phyloP scores from a whole-genome alignment of 768 basidiomycete genomes.

The Boletales sp. region DNA sequence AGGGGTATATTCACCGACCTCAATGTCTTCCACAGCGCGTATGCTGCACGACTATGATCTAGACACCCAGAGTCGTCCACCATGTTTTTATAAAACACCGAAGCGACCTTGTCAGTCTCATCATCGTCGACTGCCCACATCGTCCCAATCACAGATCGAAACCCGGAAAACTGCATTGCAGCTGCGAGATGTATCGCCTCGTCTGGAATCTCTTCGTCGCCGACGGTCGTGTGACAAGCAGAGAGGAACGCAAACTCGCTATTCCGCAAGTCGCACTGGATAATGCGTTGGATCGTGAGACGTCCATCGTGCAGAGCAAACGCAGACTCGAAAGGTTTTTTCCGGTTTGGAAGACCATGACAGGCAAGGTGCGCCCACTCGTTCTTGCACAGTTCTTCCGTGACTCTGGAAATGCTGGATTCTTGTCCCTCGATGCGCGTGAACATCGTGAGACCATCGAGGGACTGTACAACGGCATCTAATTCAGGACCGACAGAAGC shows the following conservation, averaged over 20 bases:
- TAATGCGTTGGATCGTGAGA: conserved; percentile 3
- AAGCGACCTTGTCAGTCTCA: neutral
- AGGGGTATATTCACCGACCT: neutral
- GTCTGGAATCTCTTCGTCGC: conserved; percentile 19
- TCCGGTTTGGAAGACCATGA: conserved; percentile 8
- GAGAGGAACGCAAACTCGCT: conserved; percentile 14
- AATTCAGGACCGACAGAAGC: neutral
- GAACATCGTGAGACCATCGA: neutral
- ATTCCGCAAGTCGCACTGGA: conserved; percentile 1
- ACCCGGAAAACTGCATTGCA: conserved; percentile 20
- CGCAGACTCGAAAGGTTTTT: conserved; percentile 12
- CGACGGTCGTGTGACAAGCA: conserved; percentile 23
- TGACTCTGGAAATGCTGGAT: neutral
- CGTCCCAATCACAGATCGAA: conserved; percentile 19
- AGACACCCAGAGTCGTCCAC: neutral
- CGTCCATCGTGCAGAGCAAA: conserved; percentile 3
- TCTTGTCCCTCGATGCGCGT: neutral
- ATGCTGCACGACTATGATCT: neutral
- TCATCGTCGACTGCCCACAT: neutral
- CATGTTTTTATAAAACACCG: neutral
- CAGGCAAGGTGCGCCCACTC: conserved; percentile 23
- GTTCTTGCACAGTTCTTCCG: conserved; percentile 1
- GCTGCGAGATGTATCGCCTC: conserved; percentile 26
- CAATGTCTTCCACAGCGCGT: neutral
- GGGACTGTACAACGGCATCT: neutral